phyloP scores from a whole-genome alignment of 805 yeast genomes.

The Wickerhamomyces kurtzmanii region DNA sequence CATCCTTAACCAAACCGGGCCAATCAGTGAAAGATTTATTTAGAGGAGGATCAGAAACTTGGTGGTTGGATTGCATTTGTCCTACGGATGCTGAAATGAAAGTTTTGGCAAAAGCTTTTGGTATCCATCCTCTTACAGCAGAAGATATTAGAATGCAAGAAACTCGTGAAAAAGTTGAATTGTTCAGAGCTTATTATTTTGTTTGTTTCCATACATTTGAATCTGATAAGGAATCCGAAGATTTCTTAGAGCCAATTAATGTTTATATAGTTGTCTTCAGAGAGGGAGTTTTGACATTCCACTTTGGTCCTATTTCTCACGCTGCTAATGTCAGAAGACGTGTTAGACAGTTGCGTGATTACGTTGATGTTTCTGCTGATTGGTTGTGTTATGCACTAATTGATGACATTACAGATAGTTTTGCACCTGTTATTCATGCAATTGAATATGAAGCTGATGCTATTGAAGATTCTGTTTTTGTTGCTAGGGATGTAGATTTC shows the following conservation, averaged over 20 bases:
- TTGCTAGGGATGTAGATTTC: conserved; percentile 66
- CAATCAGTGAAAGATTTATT: conserved; percentile 63
- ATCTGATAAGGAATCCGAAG: conserved; percentile 72
- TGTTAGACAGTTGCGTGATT: conserved; percentile 69
- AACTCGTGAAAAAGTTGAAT: conserved; percentile 93
- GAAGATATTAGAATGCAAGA: conserved; percentile 97
- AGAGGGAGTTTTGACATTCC: conserved; percentile 61
- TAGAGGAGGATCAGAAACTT: conserved; percentile 61
- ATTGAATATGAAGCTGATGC: conserved; percentile 77
- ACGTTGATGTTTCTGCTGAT: conserved; percentile 69
- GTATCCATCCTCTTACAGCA: conserved; percentile 95
- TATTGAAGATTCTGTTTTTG: conserved; percentile 73
- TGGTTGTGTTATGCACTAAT: conserved; percentile 78
- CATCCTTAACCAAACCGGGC: conserved; percentile 60
- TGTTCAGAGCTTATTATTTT: conserved; percentile 83
- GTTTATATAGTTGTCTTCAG: conserved; percentile 66
- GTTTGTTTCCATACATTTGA: conserved; percentile 97
- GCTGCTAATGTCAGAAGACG: conserved; percentile 75
- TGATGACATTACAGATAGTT: conserved; percentile 80
- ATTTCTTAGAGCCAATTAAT: conserved; percentile 72
- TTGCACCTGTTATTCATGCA: conserved; percentile 71
- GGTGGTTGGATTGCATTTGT: conserved; percentile 95
- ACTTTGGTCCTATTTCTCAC: conserved; percentile 57
- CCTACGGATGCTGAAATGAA: conserved; percentile 96
- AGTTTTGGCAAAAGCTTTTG: conserved; percentile 84